A percentile compares a stretch with the other conserved stretches of the same genome.
Conservation (phyloP, 441 rosid genomes). For the Jatropha multifida region DNA sequence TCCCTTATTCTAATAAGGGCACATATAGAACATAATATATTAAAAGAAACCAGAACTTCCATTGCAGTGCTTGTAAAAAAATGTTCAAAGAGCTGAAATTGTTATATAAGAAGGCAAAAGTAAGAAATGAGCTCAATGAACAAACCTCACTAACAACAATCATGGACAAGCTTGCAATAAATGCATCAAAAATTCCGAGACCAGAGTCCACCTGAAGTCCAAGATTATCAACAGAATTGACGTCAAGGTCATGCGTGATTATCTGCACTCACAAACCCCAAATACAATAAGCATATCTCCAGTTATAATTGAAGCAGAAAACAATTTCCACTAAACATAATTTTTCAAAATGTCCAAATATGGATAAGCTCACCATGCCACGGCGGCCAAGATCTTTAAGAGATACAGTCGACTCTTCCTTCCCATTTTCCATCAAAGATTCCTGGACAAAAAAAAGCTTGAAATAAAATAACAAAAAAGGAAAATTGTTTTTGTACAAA, state of each 20-base stretch:
- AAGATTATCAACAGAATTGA: conserved; percentile 36
- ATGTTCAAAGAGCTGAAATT: background rate
- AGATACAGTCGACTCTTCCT: conserved; percentile 44
- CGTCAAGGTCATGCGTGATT: conserved; percentile 42
- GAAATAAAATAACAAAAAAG: background rate
- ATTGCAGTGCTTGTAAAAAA: background rate
- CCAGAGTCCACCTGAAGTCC: conserved; percentile 62
- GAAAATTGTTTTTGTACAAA: background rate
- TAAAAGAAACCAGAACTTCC: too few species aligned
- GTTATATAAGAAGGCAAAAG: background rate
- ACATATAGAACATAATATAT: too few species aligned
- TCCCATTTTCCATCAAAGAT: conserved; percentile 40
- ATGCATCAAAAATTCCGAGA: conserved; percentile 88
- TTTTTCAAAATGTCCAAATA: too few species aligned
- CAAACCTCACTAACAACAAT: conserved; percentile 94
- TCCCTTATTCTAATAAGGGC: too few species aligned
- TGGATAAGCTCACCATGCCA: conserved; percentile 57
- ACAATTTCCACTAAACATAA: too few species aligned
- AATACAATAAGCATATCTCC: conserved; percentile 5
- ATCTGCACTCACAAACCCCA: conserved; percentile 39
- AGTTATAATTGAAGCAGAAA: too few species aligned
- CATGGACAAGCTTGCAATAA: conserved; percentile 90
- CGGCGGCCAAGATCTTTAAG: conserved; percentile 85
- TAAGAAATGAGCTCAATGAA: background rate
- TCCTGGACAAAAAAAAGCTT: conserved; percentile 40